phyloP scores from a whole-genome alignment of 2,329 filamentous ascomycete species.

The Penicillium frequentans region DNA sequence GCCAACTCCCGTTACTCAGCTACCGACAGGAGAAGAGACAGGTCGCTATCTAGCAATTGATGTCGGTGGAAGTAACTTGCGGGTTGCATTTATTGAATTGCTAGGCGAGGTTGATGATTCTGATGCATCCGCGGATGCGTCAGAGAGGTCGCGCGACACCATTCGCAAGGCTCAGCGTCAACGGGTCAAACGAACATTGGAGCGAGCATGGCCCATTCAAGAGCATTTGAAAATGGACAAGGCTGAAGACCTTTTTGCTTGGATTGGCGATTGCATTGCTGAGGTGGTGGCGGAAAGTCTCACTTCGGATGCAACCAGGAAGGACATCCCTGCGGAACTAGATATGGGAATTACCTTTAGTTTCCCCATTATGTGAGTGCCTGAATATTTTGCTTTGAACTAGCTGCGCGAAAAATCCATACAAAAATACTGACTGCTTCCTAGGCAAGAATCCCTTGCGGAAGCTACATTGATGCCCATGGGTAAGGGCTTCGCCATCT shows the following conservation, averaged over 20 bases:
- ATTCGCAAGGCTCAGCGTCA: slow-evolving; percentile 50
- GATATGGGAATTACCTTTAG: slow-evolving; percentile 53
- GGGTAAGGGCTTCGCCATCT: slow-evolving; percentile 60
- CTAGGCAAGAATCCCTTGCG: slow-evolving; percentile 53
- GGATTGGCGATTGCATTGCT: slow-evolving; percentile 77
- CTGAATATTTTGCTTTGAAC: neutral
- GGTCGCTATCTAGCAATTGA: slow-evolving; percentile 58
- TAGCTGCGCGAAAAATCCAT: too few species aligned
- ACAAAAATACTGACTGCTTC: slow-evolving; percentile 12
- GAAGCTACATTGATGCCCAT: slow-evolving; percentile 59
- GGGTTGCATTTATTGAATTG: slow-evolving; percentile 58
- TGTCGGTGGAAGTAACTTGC: slow-evolving; percentile 57
- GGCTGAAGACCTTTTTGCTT: slow-evolving; percentile 72
- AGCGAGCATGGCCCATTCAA: slow-evolving; percentile 55
- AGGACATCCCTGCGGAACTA: slow-evolving; percentile 44
- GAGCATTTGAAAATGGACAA: slow-evolving; percentile 64
- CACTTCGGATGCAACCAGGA: slow-evolving; percentile 39
- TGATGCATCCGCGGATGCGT: slow-evolving; percentile 32
- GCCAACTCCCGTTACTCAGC: slow-evolving; percentile 47
- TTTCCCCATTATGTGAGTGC: slow-evolving; percentile 50
- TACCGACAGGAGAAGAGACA: slow-evolving; percentile 53
- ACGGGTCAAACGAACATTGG: slow-evolving; percentile 47
- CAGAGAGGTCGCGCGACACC: slow-evolving; percentile 43
- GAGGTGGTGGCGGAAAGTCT: slow-evolving; percentile 63
- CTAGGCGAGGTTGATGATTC: slow-evolving; percentile 44